Percentiles rank a stretch among this genome's conserved stretches.
Conservation (phyloP, 2,329 filamentous ascomycete species). For the Alternaria ventricosa region DNA sequence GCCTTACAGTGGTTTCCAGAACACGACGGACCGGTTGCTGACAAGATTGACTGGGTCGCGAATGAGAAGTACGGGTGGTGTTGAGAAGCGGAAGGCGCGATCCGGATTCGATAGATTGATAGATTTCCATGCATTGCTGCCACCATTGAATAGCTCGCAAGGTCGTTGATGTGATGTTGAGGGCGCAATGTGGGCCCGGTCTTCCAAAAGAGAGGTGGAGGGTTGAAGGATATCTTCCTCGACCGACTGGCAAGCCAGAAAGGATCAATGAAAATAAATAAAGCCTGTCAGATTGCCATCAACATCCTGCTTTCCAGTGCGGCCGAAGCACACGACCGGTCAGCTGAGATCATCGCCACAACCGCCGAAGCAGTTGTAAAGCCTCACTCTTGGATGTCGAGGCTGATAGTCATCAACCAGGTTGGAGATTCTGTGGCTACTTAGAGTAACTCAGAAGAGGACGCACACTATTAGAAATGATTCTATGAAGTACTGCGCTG, state of each 20-base stretch:
- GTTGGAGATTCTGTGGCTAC: constrained; percentile 87
- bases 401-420: constrained; percentile 90
- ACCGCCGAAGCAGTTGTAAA: constrained; percentile 75
- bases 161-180: not conserved
- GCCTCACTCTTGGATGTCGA: constrained; percentile 89
- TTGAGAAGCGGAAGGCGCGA: constrained; percentile 46
- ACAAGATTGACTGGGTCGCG: constrained; percentile 71
- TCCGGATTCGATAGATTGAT: not conserved
- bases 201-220: too few species aligned
- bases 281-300: constrained; percentile 84
- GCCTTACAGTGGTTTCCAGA: constrained; percentile 71
- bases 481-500: constrained; percentile 32
- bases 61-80: constrained; percentile 85
- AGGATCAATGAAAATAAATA: constrained; percentile 41
- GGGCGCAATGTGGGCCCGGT: too few species aligned
- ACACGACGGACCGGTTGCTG: constrained; percentile 52
- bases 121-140: not conserved
- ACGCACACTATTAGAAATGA: constrained; percentile 92
- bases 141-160: not conserved
- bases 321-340: constrained; percentile 76
- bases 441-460: constrained; percentile 89
- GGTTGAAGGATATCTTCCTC: too few species aligned
- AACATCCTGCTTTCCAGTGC: constrained; percentile 77
- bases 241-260: constrained; percentile 41
- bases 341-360: constrained; percentile 95